Percentiles rank a stretch among this genome's conserved stretches.
These are phyloP conservation scores for Evernia prunastri DNA, from an alignment of 495 filamentous ascomycete species.

Conservation along the genomic window DNA sequence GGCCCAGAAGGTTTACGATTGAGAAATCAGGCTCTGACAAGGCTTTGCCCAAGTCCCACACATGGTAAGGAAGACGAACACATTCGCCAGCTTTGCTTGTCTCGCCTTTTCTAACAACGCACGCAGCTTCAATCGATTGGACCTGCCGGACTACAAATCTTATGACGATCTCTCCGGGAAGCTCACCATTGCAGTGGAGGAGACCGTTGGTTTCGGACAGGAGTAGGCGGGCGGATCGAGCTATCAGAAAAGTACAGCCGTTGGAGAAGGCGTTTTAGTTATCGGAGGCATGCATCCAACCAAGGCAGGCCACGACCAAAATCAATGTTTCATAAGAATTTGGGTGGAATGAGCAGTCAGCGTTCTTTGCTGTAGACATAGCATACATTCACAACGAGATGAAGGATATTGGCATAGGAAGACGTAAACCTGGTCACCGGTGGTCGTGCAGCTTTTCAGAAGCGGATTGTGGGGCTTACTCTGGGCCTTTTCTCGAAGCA, in stretches of 20 bases:
- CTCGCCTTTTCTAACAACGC: background rate
- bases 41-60: constrained; percentile 94
- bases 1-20: constrained; percentile 91
- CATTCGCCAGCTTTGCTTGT: constrained; percentile 2
- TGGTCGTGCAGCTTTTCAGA: background rate
- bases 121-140: constrained; percentile 88
- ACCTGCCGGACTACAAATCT: constrained; percentile 88
- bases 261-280: constrained; percentile 2
- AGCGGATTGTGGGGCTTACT: background rate
- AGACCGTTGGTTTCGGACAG: constrained; percentile 98
- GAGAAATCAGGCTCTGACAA: constrained; percentile 88
- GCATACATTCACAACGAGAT: constrained; percentile 4
- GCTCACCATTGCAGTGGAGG: constrained; percentile 92
- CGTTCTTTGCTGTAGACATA: constrained; percentile 14
- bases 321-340: constrained; percentile 12
- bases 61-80: constrained; percentile 63
- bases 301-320: background rate
- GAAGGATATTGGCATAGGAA: background rate
- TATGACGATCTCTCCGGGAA: constrained; percentile 80
- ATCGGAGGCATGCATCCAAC: background rate
- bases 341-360: constrained; percentile 2
- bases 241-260: constrained; percentile 17
- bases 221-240: constrained; percentile 50
- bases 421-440: background rate
- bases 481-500: background rate